Base-by-base conservation (phyloP, 1,139 yeast genomes). In the Kodamaea fungicola region DNA sequence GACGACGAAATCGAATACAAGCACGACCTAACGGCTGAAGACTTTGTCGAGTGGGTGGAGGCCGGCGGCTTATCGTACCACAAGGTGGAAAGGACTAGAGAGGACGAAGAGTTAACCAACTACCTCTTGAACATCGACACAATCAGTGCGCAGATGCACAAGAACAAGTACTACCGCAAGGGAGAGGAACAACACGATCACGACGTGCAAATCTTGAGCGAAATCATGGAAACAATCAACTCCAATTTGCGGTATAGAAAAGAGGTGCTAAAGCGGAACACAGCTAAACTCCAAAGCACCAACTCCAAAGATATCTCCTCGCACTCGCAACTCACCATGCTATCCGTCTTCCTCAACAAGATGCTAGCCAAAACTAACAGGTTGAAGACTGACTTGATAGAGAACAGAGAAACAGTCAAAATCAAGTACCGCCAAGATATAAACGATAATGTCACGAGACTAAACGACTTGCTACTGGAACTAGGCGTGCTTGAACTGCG, bases 41-140 rank as follows among this genome's bases (percentile, higher is more conserved):
- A 38, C 19, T 49, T 61, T 30, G 45, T 47, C 10, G 44, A 47
- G 21, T 43, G 50, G 4, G 40, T 62, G 12, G 45, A 43, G 12
- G 42, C 42, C 16, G 67, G 67, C 6, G 64, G 65, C 9, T 52
- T 57, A 31, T 40, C 36, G 6, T 60, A 47, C 40, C 34, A 38
- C 8, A 41, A 52, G 13, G 39, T 46, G 22, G 30, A 28, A n/a
- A 44, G 44, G 9, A 37, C 37, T n/a, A 46, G 44, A 8, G 42
- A 54, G 19, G 62, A 59, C 36, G 59, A 57, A 4, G 62, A 57
- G 8, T 44, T 66, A 32, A 57, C 62, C 7, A 57, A 58, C 32
- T 61, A 62, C 38, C 46, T 65, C 31, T 43, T 67, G 12, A 64
- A 64, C 38, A 60, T 67, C 29, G 74, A 67, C 43, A 50, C 56